Conservation (phyloP, 768 basidiomycete species). For the Ephemerocybe angulata region DNA sequence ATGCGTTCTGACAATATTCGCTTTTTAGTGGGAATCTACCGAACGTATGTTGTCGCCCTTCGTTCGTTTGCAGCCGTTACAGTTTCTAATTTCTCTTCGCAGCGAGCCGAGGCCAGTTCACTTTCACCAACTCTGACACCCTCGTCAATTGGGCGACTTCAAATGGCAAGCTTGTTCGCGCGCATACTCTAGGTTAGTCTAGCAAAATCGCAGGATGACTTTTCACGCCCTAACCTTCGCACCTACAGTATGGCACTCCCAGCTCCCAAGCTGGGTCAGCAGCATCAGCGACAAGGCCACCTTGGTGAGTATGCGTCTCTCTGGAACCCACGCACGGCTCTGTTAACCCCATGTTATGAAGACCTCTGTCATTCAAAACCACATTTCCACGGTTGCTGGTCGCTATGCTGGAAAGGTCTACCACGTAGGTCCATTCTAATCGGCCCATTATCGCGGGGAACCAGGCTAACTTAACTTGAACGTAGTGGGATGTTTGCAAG, state of each 20-base stretch:
- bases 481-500: conserved; percentile 32
- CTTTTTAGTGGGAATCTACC: conserved; percentile 34
- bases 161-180: conserved; percentile 38
- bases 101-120: conserved; percentile 31
- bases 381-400: conserved; percentile 34
- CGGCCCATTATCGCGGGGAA: neutral
- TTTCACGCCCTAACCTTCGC: neutral
- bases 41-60: conserved; percentile 24
- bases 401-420: conserved; percentile 36
- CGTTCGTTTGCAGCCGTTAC: neutral
- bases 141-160: conserved; percentile 38
- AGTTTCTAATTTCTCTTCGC: neutral
- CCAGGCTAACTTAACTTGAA: neutral
- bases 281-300: conserved; percentile 24
- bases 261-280: conserved; percentile 31
- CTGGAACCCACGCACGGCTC: no score
- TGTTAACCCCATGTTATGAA: neutral
- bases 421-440: conserved; percentile 10
- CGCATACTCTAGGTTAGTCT: conserved; percentile 32
- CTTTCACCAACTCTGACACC: conserved; percentile 30
- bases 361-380: conserved; percentile 34
- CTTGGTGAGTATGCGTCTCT: conserved; percentile 12
- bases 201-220: neutral
- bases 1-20: neutral
- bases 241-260: conserved; percentile 22